Evolutionary conservation across 2,329 filamentous ascomycete genomes (phyloP).

Genomic region (Alternaria angustiovoidea): DNA sequence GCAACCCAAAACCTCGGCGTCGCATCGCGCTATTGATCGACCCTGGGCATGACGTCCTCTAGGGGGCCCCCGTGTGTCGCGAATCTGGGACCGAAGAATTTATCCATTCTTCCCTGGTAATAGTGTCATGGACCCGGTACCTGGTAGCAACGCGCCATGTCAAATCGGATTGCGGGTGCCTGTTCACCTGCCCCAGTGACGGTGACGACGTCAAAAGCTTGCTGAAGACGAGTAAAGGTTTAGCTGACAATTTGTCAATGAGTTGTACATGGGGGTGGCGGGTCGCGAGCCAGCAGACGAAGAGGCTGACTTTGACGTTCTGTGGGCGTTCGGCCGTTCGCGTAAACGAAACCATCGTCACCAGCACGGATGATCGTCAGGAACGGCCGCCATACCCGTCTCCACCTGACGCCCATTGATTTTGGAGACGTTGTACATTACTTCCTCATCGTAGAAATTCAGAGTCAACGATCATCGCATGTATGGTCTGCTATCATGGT

Average conservation of each 20-base stretch:
- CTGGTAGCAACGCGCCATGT: slow-evolving; percentile 9
- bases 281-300: not conserved
- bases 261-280: not conserved
- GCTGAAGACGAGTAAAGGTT: not conserved
- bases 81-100: slow-evolving; percentile 16
- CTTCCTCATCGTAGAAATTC: not conserved
- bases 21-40: slow-evolving; percentile 6
- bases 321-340: slow-evolving; percentile 3
- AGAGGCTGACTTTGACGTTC: not conserved
- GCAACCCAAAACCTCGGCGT: not conserved
- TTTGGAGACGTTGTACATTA: not conserved
- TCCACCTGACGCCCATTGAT: slow-evolving; percentile 3
- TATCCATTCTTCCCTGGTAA: not conserved
- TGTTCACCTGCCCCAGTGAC: not conserved
- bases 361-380: slow-evolving; percentile 8
- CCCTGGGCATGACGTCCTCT: slow-evolving; percentile 10
- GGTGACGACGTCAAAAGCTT: not conserved
- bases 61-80: slow-evolving; percentile 9
- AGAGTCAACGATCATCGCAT: not conserved
- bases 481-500: not conserved
- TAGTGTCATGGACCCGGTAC: slow-evolving; percentile 7
- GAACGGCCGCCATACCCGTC: slow-evolving; percentile 11
- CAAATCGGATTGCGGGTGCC: not conserved
- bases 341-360: not conserved
- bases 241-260: not conserved